phyloP scores from a whole-genome alignment of 2,329 filamentous ascomycete species.

The Paecilomyces sp. region DNA sequence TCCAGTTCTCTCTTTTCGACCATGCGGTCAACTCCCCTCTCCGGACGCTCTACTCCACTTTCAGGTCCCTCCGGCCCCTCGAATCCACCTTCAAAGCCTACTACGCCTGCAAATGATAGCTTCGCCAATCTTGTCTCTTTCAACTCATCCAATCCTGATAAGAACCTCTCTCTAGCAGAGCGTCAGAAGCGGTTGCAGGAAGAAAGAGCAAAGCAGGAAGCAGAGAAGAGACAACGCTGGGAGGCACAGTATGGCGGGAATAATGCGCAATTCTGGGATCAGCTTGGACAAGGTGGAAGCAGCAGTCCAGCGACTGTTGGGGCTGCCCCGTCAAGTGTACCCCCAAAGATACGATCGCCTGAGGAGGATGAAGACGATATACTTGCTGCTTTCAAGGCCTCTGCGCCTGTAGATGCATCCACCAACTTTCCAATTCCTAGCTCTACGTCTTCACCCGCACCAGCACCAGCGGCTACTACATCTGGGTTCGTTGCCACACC shows the following conservation, averaged over 20 bases:
- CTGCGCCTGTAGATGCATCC: slow-evolving; percentile 52
- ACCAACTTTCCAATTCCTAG: slow-evolving; percentile 50
- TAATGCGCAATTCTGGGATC: slow-evolving; percentile 67
- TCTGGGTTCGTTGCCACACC: slow-evolving; percentile 7
- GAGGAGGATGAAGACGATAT: slow-evolving; percentile 51
- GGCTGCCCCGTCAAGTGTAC: slow-evolving; percentile 22
- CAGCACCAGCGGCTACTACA: slow-evolving; percentile 10
- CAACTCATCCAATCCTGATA: slow-evolving; percentile 38
- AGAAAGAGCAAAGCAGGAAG: slow-evolving; percentile 67
- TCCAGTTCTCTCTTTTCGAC: slow-evolving; percentile 27
- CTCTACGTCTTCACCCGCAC: slow-evolving; percentile 22
- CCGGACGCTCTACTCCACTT: slow-evolving; percentile 38
- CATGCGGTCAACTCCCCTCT: slow-evolving; percentile 30
- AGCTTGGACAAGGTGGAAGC: slow-evolving; percentile 51
- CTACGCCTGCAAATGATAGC: slow-evolving; percentile 39
- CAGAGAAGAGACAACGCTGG: slow-evolving; percentile 62
- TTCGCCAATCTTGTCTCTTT: slow-evolving; percentile 64
- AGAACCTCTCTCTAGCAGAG: slow-evolving; percentile 62
- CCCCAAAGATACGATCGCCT: slow-evolving; percentile 42
- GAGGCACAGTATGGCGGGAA: slow-evolving; percentile 68
- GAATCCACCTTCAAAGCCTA: slow-evolving; percentile 32
- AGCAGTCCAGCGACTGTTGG: slow-evolving; percentile 33
- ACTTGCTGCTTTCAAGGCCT: slow-evolving; percentile 54
- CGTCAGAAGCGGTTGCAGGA: slow-evolving; percentile 66
- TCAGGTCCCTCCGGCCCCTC: slow-evolving; percentile 22